Percentiles rank a stretch among this genome's conserved stretches.
Conservation (phyloP, 208 protist species). For the Lotmaria passim region DNA sequence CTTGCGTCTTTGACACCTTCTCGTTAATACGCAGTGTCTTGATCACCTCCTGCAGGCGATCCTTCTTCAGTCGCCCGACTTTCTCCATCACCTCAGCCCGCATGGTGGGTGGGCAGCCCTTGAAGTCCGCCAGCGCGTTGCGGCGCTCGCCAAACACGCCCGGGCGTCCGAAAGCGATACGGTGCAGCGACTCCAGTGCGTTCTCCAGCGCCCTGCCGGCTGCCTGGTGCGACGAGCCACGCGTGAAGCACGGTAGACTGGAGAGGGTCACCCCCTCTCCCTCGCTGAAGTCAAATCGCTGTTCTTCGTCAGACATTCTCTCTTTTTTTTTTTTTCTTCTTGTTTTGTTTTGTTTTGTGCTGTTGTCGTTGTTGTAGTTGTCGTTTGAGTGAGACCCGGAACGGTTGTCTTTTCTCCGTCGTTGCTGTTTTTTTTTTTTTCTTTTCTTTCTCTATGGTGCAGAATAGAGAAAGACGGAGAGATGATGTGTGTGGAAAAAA, state of each 20-base stretch:
- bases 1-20: constrained; percentile 38
- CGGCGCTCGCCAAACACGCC: constrained; percentile 55
- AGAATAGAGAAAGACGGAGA: no score
- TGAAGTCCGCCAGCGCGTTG: constrained; percentile 56
- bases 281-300: constrained; percentile 52
- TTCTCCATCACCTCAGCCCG: constrained; percentile 41
- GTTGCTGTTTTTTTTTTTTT: no score
- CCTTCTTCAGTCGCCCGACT: constrained; percentile 52
- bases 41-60: constrained; percentile 62
- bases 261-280: constrained; percentile 56
- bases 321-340: not conserved
- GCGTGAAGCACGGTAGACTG: constrained; percentile 57
- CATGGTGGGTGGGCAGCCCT: constrained; percentile 58
- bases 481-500: no score
- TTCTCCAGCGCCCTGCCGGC: constrained; percentile 50
- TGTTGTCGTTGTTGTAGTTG: no score
- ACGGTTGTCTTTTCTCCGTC: no score
- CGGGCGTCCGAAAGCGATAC: constrained; percentile 66
- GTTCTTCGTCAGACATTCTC: constrained; percentile 27
- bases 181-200: constrained; percentile 73
- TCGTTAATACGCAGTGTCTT: constrained; percentile 53
- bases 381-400: no score
- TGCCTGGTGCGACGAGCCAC: constrained; percentile 31
- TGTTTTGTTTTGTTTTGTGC: no score
- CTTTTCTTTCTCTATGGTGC: no score